Evolutionary conservation across 1,139 yeast genomes (phyloP).

Genomic region (Debaryomyces coudertii): DNA sequence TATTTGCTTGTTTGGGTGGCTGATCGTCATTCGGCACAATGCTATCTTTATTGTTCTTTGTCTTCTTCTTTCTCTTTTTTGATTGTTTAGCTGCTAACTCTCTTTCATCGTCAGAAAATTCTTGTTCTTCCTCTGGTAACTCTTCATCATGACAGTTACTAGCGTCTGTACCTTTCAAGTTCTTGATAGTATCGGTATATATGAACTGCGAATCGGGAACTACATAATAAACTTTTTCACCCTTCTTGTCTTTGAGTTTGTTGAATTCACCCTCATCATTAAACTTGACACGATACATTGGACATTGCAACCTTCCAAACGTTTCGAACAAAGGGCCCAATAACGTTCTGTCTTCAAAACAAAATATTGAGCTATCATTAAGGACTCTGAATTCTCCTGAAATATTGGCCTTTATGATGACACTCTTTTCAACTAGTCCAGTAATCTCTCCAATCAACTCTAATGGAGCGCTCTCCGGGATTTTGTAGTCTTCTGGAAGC

Average conservation of each 20-base stretch:
- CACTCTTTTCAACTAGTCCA: slow-evolving; percentile 70
- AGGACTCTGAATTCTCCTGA: slow-evolving; percentile 88
- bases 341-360: slow-evolving; percentile 70
- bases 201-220: slow-evolving; percentile 81
- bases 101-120: slow-evolving; percentile 89
- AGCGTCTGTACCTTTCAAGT: slow-evolving; percentile 87
- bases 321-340: slow-evolving; percentile 89
- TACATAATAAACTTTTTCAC: slow-evolving; percentile 69
- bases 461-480: slow-evolving; percentile 64
- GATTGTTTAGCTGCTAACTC: slow-evolving; percentile 66
- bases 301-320: slow-evolving; percentile 87
- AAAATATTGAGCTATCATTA: slow-evolving; percentile 79
- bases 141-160: slow-evolving; percentile 96
- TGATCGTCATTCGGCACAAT: slow-evolving; percentile 9
- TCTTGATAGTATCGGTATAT: slow-evolving; percentile 71
- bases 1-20: slow-evolving; percentile 13
- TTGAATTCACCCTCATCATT: slow-evolving; percentile 54
- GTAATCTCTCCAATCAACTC: slow-evolving; percentile 74
- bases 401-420: slow-evolving; percentile 70
- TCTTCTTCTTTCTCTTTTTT: slow-evolving; percentile 55
- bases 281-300: slow-evolving; percentile 77
- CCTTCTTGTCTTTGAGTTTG: slow-evolving; percentile 50
- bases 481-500: slow-evolving; percentile 66
- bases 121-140: slow-evolving; percentile 88
- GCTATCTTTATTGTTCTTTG: slow-evolving; percentile 34